phyloP scores from a whole-genome alignment of 2,329 filamentous ascomycete genomes.

The Diplodia corticola region DNA sequence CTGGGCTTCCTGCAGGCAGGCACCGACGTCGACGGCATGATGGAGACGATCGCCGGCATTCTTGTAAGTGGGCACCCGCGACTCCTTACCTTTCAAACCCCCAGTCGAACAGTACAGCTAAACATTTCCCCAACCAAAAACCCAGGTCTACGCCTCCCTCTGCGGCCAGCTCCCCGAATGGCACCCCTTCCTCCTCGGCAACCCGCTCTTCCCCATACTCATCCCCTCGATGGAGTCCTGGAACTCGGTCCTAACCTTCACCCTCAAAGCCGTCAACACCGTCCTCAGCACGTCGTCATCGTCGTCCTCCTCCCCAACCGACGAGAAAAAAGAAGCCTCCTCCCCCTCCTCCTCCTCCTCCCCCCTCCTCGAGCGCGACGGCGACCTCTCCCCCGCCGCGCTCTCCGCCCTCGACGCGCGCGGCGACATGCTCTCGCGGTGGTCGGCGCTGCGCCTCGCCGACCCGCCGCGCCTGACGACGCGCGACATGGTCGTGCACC shows the following conservation, averaged over 20 bases:
- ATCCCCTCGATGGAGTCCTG: slow-evolving; percentile 39
- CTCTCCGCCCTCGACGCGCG: slow-evolving; percentile 32
- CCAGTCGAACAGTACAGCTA: background rate
- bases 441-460: slow-evolving; percentile 34
- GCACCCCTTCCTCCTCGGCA: slow-evolving; percentile 33
- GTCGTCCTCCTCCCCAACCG: too few relatives aligned
- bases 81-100: background rate
- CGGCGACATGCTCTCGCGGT: slow-evolving; percentile 42
- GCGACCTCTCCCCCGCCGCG: slow-evolving; percentile 33
- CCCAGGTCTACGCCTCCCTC: slow-evolving; percentile 31
- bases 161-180: slow-evolving; percentile 34
- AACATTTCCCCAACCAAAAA: background rate
- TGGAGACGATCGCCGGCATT: slow-evolving; percentile 30
- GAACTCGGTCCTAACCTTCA: slow-evolving; percentile 38
- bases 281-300: slow-evolving; percentile 21
- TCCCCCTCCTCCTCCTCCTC: too few relatives aligned
- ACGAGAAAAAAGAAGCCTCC: too few relatives aligned
- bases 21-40: slow-evolving; percentile 41
- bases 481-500: slow-evolving; percentile 37
- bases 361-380: slow-evolving; percentile 36
- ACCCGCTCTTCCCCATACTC: slow-evolving; percentile 34
- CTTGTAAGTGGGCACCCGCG: background rate
- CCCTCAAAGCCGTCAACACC: slow-evolving; percentile 37
- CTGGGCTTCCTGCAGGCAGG: slow-evolving; percentile 47
- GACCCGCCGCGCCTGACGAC: slow-evolving; percentile 38